Evolutionary conservation across 495 filamentous ascomycete species (phyloP).

Genomic region (Daldinia loculata): DNA sequence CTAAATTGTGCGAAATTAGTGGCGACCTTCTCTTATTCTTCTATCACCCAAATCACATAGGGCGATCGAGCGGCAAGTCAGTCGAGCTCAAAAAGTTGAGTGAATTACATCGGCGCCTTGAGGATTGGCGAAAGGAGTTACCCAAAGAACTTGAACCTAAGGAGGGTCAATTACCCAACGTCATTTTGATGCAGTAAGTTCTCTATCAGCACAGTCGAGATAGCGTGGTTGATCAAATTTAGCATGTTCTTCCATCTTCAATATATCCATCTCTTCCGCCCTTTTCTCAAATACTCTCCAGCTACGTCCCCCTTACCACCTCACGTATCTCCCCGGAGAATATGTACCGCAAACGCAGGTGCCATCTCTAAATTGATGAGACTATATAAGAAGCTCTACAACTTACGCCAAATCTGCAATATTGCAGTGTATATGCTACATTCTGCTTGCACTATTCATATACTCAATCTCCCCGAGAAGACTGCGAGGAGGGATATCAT

Average conservation of each 20-base stretch:
- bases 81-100: slow-evolving; percentile 92
- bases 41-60: slow-evolving; percentile 78
- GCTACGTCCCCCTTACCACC: slow-evolving; percentile 81
- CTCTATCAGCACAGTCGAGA: background rate
- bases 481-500: slow-evolving; percentile 87
- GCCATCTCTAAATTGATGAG: slow-evolving; percentile 91
- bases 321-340: slow-evolving; percentile 88
- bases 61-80: slow-evolving; percentile 64
- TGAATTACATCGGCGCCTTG: slow-evolving; percentile 87
- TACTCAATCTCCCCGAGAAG: slow-evolving; percentile 91
- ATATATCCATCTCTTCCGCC: slow-evolving; percentile 96
- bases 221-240: slow-evolving; percentile 26
- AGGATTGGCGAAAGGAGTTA: slow-evolving; percentile 88
- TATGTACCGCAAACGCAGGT: slow-evolving; percentile 87
- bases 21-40: slow-evolving; percentile 89
- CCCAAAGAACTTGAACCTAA: slow-evolving; percentile 88
- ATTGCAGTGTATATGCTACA: slow-evolving; percentile 95
- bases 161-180: slow-evolving; percentile 87
- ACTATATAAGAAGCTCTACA: slow-evolving; percentile 90
- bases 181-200: slow-evolving; percentile 94
- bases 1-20: slow-evolving; percentile 88
- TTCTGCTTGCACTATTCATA: slow-evolving; percentile 90
- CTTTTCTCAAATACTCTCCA: slow-evolving; percentile 90
- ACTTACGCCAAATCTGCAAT: slow-evolving; percentile 92
- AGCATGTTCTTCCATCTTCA: slow-evolving; percentile 98